These are phyloP conservation scores for Rhizophagus prolifer DNA, from an alignment of 192 early-diverging fungal species.

Conservation along the genomic window DNA sequence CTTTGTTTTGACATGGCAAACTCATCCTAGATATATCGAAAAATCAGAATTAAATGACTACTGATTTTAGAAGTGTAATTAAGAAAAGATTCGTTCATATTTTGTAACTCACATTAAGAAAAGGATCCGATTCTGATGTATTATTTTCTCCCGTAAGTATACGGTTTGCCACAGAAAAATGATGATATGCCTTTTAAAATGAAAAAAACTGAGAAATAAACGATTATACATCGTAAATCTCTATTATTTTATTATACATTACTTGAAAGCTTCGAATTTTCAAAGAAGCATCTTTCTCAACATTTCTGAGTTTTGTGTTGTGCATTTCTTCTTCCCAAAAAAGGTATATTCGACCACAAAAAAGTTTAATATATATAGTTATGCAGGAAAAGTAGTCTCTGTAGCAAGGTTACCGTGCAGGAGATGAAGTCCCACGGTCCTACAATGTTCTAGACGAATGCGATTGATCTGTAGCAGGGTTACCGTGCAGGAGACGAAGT, in stretches of 20 bases:
- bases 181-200: neutral
- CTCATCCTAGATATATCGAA: no score
- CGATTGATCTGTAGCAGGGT: constrained; percentile 15
- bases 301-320: neutral
- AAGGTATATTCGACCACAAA: neutral
- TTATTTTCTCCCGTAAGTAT: constrained; percentile 15
- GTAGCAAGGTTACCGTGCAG: constrained; percentile 23
- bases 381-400: neutral
- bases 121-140: neutral
- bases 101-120: neutral
- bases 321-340: constrained; percentile 13
- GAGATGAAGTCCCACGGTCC: constrained; percentile 26
- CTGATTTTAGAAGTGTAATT: no score
- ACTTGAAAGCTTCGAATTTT: neutral
- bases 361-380: neutral
- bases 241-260: neutral
- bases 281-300: neutral
- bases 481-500: constrained; percentile 23
- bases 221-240: neutral
- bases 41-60: no score
- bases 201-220: neutral
- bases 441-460: no score
- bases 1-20: no score
- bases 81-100: neutral
- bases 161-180: constrained; percentile 6